Evolutionary conservation across 306 rosid species (phyloP), one percentile per base, ranked within the genome.

Genomic region (Medicago ruthenica): DNA sequence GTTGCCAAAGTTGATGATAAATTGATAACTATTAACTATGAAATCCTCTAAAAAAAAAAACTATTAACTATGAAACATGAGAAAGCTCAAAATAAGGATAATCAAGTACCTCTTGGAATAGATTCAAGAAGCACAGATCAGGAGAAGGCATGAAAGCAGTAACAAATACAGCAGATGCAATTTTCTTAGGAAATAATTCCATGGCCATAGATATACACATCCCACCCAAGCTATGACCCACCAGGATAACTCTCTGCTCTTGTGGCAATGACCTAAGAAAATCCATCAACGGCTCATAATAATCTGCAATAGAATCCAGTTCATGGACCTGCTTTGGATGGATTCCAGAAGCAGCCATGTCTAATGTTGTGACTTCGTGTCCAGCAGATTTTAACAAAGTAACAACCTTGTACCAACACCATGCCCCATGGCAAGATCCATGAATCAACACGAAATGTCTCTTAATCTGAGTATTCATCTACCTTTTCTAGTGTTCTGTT

Each of bases 351-450:
- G 87, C 88, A 3, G 87, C 87, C 83, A 86, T 58, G 85, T 91
- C 91, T 24, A 88, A 62, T 16, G 84, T 54, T 7, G 91, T 87
- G 10, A 87, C 91, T 20, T 54, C 6, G 75, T 83, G 90, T 16
- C 90, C 91, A 22, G 14, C 53, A 0, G 87, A 80, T 76, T 80
- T 78, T 22, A 89, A 65, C 60, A 76, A n/a, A 44, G 82, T 34
- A 9, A 55, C 6, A 2, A 88, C 40, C 83, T 86, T 89, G 8
- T 81, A 87, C 92, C 97, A 91, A 55, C 88, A 79, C 92, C 96
- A 89, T 0, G 87, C 92, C 9, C 97, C 97, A 70, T 81, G 88
- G 31, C 87, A 55, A 0, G 87, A 76, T 39, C 94, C 94, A 36
- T 91, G 97, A 67, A 86, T 81, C 73, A 86, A 64, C 50, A 91